phyloP scores from a whole-genome alignment of 805 yeast genomes.

The Saturnispora silvae region DNA sequence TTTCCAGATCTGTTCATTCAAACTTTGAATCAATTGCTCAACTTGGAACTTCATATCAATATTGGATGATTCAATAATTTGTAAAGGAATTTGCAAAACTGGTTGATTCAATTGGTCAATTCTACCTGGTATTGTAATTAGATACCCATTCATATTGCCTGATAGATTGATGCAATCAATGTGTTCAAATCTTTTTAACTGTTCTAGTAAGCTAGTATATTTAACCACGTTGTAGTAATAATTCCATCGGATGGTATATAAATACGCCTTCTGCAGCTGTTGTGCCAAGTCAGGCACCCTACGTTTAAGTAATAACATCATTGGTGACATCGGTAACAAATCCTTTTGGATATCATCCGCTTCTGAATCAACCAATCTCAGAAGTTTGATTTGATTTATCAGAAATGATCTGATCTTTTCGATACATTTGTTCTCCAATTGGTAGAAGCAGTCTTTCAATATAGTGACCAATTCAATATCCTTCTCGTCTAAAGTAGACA shows the following conservation, averaged over 20 bases:
- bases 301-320: slow-evolving; percentile 43
- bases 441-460: slow-evolving; percentile 29
- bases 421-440: slow-evolving; percentile 50
- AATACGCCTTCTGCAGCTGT: slow-evolving; percentile 71
- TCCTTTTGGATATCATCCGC: slow-evolving; percentile 68
- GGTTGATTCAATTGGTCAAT: slow-evolving; percentile 35
- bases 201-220: slow-evolving; percentile 62
- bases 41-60: slow-evolving; percentile 44
- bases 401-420: slow-evolving; percentile 70
- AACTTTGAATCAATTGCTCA: slow-evolving; percentile 64
- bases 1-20: slow-evolving; percentile 63
- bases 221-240: slow-evolving; percentile 69
- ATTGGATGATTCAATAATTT: slow-evolving; percentile 67
- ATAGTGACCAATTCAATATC: slow-evolving; percentile 17
- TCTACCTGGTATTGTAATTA: slow-evolving; percentile 47
- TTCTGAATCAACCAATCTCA: slow-evolving; percentile 55
- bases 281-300: slow-evolving; percentile 54
- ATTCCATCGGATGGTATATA: slow-evolving; percentile 90
- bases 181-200: slow-evolving; percentile 35
- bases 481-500: slow-evolving; percentile 40
- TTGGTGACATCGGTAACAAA: slow-evolving; percentile 51
- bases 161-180: slow-evolving; percentile 12
- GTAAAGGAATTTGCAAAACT: slow-evolving; percentile 59
- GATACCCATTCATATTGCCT: slow-evolving; percentile 38
- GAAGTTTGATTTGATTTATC: slow-evolving; percentile 50